phyloP scores from a whole-genome alignment of 768 basidiomycete genomes.

The Mycena venus region DNA sequence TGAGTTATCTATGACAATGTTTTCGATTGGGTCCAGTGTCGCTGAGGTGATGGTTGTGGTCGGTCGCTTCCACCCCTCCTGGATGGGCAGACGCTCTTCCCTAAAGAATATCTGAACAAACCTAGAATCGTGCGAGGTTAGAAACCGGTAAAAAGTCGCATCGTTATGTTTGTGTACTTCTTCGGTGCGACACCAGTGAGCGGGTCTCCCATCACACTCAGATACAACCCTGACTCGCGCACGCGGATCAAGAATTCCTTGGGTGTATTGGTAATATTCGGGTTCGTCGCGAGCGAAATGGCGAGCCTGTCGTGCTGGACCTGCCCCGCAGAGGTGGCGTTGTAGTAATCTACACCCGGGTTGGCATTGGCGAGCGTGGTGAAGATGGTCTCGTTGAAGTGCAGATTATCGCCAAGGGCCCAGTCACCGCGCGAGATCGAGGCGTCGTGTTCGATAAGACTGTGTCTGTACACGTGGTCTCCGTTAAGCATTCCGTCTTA shows the following conservation, averaged over 20 bases:
- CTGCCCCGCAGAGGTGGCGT: constrained; percentile 15
- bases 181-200: constrained; percentile 24
- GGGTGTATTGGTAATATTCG: constrained; percentile 15
- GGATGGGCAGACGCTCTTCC: no score
- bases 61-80: constrained; percentile 19
- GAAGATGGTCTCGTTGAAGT: constrained; percentile 32
- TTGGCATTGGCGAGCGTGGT: constrained; percentile 23
- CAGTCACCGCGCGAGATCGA: constrained; percentile 26
- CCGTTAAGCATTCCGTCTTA: no score
- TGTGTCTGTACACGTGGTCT: constrained; percentile 22
- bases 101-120: no score
- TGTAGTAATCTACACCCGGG: constrained; percentile 24
- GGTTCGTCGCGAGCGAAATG: constrained; percentile 4
- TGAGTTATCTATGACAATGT: not conserved
- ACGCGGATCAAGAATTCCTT: constrained; percentile 22
- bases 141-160: not conserved
- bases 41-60: not conserved
- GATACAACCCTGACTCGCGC: constrained; percentile 4
- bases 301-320: constrained; percentile 14
- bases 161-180: no score
- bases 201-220: constrained; percentile 14
- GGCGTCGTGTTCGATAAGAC: constrained; percentile 30
- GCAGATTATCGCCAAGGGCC: constrained; percentile 24
- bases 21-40: not conserved
- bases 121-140: constrained; percentile 2